Evolutionary conservation across 2,329 filamentous ascomycete genomes (phyloP).

Genomic region (Neurospora sp.): DNA sequence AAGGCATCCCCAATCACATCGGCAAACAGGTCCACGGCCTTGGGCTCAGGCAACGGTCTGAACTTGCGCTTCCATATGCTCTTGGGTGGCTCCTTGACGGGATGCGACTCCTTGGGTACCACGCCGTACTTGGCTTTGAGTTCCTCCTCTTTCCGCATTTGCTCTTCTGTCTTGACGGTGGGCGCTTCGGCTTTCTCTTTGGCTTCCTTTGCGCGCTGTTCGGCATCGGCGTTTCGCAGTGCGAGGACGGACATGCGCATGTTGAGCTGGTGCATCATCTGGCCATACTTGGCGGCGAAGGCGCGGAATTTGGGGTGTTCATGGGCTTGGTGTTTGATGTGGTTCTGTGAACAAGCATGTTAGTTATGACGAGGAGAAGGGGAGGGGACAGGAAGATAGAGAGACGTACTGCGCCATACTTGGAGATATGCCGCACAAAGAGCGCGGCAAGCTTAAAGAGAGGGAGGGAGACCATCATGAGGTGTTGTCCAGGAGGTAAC

Average conservation of each 20-base stretch:
- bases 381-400: neutral
- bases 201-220: slow-evolving; percentile 50
- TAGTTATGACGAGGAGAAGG: slow-evolving; percentile 3
- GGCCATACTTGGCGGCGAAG: slow-evolving; percentile 53
- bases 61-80: slow-evolving; percentile 56
- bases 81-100: slow-evolving; percentile 20
- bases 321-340: slow-evolving; percentile 56
- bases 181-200: slow-evolving; percentile 54
- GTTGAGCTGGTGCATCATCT: slow-evolving; percentile 56
- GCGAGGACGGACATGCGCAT: slow-evolving; percentile 54
- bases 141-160: slow-evolving; percentile 44
- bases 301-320: slow-evolving; percentile 52
- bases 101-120: slow-evolving; percentile 30
- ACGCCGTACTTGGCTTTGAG: slow-evolving; percentile 32
- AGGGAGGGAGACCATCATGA: slow-evolving; percentile 52
- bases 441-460: slow-evolving; percentile 58
- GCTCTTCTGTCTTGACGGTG: slow-evolving; percentile 56
- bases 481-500: neutral
- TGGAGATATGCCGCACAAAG: slow-evolving; percentile 56
- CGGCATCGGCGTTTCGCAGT: slow-evolving; percentile 47
- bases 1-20: slow-evolving; percentile 56
- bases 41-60: slow-evolving; percentile 51
- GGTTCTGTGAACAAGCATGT: slow-evolving; percentile 38
- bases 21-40: slow-evolving; percentile 58
- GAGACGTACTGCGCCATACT: slow-evolving; percentile 55